Base-by-base conservation (phyloP, 371 early-diverging fungal genomes). In the Gilbertella persicaria region DNA sequence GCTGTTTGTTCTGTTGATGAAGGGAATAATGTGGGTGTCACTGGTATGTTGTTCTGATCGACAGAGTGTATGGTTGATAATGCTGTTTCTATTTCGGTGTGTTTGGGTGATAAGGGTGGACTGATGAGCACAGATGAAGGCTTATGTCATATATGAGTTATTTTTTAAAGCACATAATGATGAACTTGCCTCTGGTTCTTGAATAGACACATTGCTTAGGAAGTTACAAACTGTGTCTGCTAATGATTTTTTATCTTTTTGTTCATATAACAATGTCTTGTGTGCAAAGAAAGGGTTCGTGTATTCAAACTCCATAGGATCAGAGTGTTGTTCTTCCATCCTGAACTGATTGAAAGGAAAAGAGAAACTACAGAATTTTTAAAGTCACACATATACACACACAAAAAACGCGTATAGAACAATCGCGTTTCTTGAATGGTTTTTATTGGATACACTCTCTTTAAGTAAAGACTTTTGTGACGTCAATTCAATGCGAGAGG, bases 271-370 rank as follows among this genome's bases (percentile, higher is more conserved):
- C 16, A 40, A 41, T 21, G 24, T 16, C 36, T 25, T 3, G 25
- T 25, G 16, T 20, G 40, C 13, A 20, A 20, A n/a, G 35, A 45
- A 5, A 19, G 38, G 7, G 16, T 36, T 14, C 10, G 52, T 52
- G 21, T 52, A 52, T 21, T 52, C 52, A 43, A 20, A 52, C 10
- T 52, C 52, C 52, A 52, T 52, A 5, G 30, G 40, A 12, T 52
- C 52, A 33, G 42, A 8, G 6, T 52, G 8, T 1, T 30, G 14
- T 19, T 33, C 5, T 4, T 30, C 29, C 45, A 45, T 45, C n/a
- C n/a, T n/a, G n/a, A n/a, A n/a, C n/a, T n/a, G n/a, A n/a, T n/a
- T n/a, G n/a, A n/a, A n/a, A n/a, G n/a, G n/a, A n/a, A n/a, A n/a
- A n/a, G n/a, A n/a, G n/a, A n/a, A n/a, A n/a, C n/a, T n/a, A n/a